phyloP scores from a whole-genome alignment of 2,329 filamentous ascomycete genomes.

The Parascedosporium putredinis region DNA sequence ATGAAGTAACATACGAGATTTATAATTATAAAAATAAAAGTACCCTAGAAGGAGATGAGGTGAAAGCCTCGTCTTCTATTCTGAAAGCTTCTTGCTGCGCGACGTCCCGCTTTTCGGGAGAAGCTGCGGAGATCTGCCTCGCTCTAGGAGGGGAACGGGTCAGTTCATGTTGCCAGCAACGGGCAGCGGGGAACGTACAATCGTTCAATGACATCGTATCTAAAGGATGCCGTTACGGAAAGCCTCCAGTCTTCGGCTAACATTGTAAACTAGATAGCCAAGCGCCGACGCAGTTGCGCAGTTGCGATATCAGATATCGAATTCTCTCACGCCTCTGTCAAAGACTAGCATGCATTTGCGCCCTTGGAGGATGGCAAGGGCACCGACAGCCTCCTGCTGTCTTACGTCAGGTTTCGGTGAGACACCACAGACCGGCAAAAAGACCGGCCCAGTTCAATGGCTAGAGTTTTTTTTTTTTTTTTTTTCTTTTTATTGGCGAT shows the following conservation, averaged over 20 bases:
- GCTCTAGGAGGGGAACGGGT: not conserved
- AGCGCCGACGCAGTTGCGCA: too few species aligned
- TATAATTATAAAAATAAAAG: slow-evolving; percentile 13
- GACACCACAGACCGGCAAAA: too few species aligned
- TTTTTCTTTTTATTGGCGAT: too few species aligned
- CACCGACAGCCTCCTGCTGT: too few species aligned
- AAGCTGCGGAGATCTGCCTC: not conserved
- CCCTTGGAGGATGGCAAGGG: too few species aligned
- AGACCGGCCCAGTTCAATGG: too few species aligned
- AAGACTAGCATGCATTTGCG: too few species aligned
- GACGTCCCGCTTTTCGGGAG: slow-evolving; percentile 1
- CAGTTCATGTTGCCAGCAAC: not conserved
- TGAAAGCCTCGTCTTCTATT: slow-evolving; percentile 55
- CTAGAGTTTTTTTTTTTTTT: too few species aligned
- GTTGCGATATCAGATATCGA: too few species aligned
- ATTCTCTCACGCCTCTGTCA: too few species aligned
- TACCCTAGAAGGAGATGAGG: slow-evolving; percentile 47
- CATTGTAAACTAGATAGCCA: too few species aligned
- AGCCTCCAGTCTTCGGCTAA: slow-evolving; percentile 33
- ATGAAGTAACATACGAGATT: slow-evolving; percentile 11
- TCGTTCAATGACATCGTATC: slow-evolving; percentile 52
- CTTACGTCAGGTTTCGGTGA: too few species aligned
- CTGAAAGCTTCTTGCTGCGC: slow-evolving; percentile 42
- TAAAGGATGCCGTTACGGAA: slow-evolving; percentile 44
- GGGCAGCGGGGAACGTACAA: slow-evolving; percentile 37